phyloP scores from a whole-genome alignment of 2,329 filamentous ascomycete genomes.

The Sporothrix protearum region DNA sequence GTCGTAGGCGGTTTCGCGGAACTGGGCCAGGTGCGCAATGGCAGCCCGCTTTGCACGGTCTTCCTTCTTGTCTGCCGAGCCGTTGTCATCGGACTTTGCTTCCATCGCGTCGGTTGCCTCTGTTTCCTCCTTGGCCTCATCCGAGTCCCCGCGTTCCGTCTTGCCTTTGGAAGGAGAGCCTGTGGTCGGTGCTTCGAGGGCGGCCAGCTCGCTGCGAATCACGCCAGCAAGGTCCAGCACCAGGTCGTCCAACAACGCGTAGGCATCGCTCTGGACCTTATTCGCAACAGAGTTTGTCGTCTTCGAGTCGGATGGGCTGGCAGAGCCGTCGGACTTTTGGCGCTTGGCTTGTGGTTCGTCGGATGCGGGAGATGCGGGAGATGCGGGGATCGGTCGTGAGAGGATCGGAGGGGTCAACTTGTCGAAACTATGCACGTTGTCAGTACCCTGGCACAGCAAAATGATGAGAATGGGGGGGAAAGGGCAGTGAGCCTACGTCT shows the following conservation, averaged over 20 bases:
- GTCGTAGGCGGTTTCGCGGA: slow-evolving; percentile 60
- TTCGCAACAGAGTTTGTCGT: slow-evolving; percentile 44
- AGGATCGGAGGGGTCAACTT: slow-evolving; percentile 50
- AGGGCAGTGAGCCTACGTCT: slow-evolving; percentile 37
- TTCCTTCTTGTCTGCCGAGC: not conserved
- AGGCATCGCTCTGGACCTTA: slow-evolving; percentile 50
- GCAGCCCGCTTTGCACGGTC: slow-evolving; percentile 35
- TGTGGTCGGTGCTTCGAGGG: slow-evolving; percentile 39
- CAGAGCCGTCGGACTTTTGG: slow-evolving; percentile 52
- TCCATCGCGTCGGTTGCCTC: not conserved
- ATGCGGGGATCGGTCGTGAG: slow-evolving; percentile 49
- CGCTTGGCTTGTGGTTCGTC: slow-evolving; percentile 58
- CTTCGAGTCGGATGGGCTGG: slow-evolving; percentile 33
- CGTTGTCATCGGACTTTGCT: not conserved
- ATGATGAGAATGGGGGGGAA: not conserved
- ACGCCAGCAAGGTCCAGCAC: slow-evolving; percentile 51
- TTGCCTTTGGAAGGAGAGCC: not conserved
- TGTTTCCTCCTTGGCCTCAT: not conserved
- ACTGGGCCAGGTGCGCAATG: slow-evolving; percentile 49
- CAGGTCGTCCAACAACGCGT: slow-evolving; percentile 62
- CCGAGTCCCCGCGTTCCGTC: not conserved
- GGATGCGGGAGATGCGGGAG: slow-evolving; percentile 43
- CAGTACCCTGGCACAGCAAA: no score
- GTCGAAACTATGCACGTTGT: slow-evolving; percentile 47
- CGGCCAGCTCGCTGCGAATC: slow-evolving; percentile 41